phyloP scores from a whole-genome alignment of 192 early-diverging fungal genomes.

The Ramicandelaber brevisporus region DNA sequence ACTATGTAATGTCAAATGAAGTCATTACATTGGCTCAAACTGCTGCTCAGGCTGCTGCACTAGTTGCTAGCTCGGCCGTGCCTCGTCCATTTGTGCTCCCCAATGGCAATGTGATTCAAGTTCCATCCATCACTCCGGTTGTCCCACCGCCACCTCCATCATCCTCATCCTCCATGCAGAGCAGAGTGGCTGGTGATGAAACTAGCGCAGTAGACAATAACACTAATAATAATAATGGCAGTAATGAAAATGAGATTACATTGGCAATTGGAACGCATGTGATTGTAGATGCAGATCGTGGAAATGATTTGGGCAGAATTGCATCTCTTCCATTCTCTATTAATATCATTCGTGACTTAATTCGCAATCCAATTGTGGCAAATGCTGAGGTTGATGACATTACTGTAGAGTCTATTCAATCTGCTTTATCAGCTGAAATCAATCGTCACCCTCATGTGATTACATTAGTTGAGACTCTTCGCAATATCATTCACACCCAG shows the following conservation, averaged over 20 bases:
- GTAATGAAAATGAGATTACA: neutral
- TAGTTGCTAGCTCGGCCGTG: neutral
- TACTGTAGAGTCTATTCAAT: neutral
- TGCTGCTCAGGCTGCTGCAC: slow-evolving; percentile 2
- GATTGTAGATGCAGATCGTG: slow-evolving; percentile 17
- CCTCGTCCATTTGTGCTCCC: neutral
- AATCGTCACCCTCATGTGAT: slow-evolving; percentile 1
- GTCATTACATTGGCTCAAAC: slow-evolving; percentile 8
- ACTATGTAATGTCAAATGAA: slow-evolving; percentile 8
- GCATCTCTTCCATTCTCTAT: no score
- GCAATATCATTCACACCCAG: neutral
- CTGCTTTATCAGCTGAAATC: slow-evolving; percentile 5
- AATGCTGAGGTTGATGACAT: slow-evolving; percentile 2
- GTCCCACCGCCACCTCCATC: neutral
- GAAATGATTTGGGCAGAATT: slow-evolving; percentile 17
- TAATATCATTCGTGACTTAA: neutral
- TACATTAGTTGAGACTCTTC: neutral
- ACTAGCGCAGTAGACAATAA: no score
- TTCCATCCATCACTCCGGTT: neutral
- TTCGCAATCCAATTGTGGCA: slow-evolving; percentile 10
- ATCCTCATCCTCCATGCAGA: no score
- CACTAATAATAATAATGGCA: no score
- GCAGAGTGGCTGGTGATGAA: no score
- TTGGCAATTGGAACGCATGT: slow-evolving; percentile 8
- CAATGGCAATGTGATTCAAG: neutral